These are phyloP conservation scores for Saccharomycopsis sp. DNA, from an alignment of 805 yeast species.

Conservation along the genomic window DNA sequence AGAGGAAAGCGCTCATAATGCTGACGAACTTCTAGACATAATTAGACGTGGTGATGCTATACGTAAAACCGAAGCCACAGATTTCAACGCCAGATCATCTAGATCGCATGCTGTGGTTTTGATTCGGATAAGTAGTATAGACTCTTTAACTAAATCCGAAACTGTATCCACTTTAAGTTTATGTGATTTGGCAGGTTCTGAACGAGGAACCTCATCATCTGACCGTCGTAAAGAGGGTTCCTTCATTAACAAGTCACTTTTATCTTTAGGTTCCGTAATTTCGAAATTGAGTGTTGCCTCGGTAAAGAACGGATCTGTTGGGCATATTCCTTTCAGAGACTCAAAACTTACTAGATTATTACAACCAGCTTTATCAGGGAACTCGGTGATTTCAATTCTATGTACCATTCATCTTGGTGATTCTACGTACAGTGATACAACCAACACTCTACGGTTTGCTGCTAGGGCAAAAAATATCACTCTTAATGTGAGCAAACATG, in stretches of 20 bases:
- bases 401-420: slow-evolving; percentile 76
- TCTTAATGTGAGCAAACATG: slow-evolving; percentile 55
- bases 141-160: slow-evolving; percentile 32
- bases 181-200: slow-evolving; percentile 98
- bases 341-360: slow-evolving; percentile 83
- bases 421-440: slow-evolving; percentile 64
- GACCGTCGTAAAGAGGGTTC: slow-evolving; percentile 93
- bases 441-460: slow-evolving; percentile 85
- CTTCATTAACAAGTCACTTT: slow-evolving; percentile 80
- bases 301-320: slow-evolving; percentile 28
- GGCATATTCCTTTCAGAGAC: slow-evolving; percentile 89
- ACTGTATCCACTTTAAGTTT: slow-evolving; percentile 62
- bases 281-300: slow-evolving; percentile 54
- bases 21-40: slow-evolving; percentile 52
- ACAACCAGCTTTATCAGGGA: slow-evolving; percentile 89
- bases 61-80: slow-evolving; percentile 82
- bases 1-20: slow-evolving; percentile 49
- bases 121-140: slow-evolving; percentile 47
- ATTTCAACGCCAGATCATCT: slow-evolving; percentile 79
- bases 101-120: slow-evolving; percentile 88
- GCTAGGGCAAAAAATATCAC: slow-evolving; percentile 85
- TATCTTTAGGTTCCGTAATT: slow-evolving; percentile 90
- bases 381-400: slow-evolving; percentile 72
- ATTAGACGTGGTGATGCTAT: slow-evolving; percentile 66
- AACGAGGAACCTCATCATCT: slow-evolving; percentile 53